Evolutionary conservation across 2,329 filamentous ascomycete genomes (phyloP).

Genomic region (Ophiognomonia clavigignenti-juglandacearum): DNA sequence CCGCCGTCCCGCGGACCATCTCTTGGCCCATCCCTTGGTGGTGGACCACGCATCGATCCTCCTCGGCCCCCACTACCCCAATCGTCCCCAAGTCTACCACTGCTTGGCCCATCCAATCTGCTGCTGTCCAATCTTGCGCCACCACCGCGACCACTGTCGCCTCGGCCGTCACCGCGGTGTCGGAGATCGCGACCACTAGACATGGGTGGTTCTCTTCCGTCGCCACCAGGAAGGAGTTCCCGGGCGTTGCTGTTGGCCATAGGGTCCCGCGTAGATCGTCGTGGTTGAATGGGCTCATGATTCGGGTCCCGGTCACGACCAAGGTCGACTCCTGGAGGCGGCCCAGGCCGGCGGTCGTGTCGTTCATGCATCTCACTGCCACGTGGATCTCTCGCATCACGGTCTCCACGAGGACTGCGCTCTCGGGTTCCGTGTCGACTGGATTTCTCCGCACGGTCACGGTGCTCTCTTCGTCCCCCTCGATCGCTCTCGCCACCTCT

Average conservation of each 20-base stretch:
- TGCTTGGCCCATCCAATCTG: slow-evolving; percentile 25
- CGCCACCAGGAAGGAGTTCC: slow-evolving; percentile 18
- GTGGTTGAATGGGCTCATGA: slow-evolving; percentile 19
- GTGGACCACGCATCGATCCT: slow-evolving; percentile 27
- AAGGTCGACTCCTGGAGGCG: slow-evolving; percentile 20
- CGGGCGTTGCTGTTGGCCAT: slow-evolving; percentile 17
- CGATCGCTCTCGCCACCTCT: slow-evolving; percentile 37
- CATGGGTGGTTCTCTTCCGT: slow-evolving; percentile 21
- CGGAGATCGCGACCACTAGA: slow-evolving; percentile 25
- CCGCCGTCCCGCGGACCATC: slow-evolving; percentile 28
- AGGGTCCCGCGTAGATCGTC: slow-evolving; percentile 23
- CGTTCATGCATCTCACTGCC: slow-evolving; percentile 34
- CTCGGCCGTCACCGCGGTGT: slow-evolving; percentile 17
- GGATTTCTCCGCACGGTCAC: slow-evolving; percentile 34
- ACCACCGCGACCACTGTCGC: slow-evolving; percentile 25
- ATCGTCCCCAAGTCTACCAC: slow-evolving; percentile 27
- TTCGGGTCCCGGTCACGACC: slow-evolving; percentile 20
- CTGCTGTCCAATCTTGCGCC: slow-evolving; percentile 25
- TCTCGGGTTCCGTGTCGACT: slow-evolving; percentile 47
- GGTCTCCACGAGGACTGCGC: slow-evolving; percentile 41
- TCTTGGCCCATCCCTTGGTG: slow-evolving; percentile 30
- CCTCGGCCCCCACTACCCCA: slow-evolving; percentile 30
- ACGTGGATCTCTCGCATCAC: slow-evolving; percentile 29
- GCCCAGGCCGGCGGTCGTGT: slow-evolving; percentile 36
- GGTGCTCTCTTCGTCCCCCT: slow-evolving; percentile 37